phyloP scores from a whole-genome alignment of 768 basidiomycete species.

The Panaeolus papilionaceus region DNA sequence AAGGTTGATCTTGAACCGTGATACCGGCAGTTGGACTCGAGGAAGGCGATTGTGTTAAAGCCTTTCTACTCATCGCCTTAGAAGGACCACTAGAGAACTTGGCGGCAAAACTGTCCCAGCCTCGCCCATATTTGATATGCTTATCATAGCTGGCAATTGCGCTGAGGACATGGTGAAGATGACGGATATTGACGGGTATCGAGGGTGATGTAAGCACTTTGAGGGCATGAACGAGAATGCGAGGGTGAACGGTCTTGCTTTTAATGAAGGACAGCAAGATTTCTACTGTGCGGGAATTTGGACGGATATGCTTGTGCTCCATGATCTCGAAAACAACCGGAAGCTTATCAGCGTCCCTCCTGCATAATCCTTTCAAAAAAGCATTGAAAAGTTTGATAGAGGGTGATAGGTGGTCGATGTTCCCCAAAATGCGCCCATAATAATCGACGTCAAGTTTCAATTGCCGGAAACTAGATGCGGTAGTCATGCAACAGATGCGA shows the following conservation, averaged over 20 bases:
- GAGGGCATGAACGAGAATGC: slow-evolving; percentile 53
- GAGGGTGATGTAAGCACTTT: slow-evolving; percentile 47
- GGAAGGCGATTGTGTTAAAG: neutral
- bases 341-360: slow-evolving; percentile 54
- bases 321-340: slow-evolving; percentile 59
- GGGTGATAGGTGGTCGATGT: slow-evolving; percentile 38
- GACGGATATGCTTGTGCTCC: slow-evolving; percentile 52
- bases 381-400: slow-evolving; percentile 65
- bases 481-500: slow-evolving; percentile 45
- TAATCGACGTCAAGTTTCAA: slow-evolving; percentile 21
- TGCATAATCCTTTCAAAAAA: slow-evolving; percentile 57
- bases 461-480: slow-evolving; percentile 35
- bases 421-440: slow-evolving; percentile 20
- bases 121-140: slow-evolving; percentile 44
- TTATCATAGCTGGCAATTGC: slow-evolving; percentile 60
- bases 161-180: slow-evolving; percentile 62
- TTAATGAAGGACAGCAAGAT: slow-evolving; percentile 61
- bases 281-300: slow-evolving; percentile 60
- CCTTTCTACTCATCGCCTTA: neutral
- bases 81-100: slow-evolving; percentile 35
- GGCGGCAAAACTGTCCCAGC: slow-evolving; percentile 52
- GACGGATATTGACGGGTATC: slow-evolving; percentile 56
- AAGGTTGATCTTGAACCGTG: slow-evolving; percentile 35
- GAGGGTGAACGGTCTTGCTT: slow-evolving; percentile 48
- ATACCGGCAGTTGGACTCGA: slow-evolving; percentile 52